These are phyloP conservation scores for Fragaria vesca DNA, from an alignment of 306 rosid genomes.

Conservation along the genomic window DNA sequence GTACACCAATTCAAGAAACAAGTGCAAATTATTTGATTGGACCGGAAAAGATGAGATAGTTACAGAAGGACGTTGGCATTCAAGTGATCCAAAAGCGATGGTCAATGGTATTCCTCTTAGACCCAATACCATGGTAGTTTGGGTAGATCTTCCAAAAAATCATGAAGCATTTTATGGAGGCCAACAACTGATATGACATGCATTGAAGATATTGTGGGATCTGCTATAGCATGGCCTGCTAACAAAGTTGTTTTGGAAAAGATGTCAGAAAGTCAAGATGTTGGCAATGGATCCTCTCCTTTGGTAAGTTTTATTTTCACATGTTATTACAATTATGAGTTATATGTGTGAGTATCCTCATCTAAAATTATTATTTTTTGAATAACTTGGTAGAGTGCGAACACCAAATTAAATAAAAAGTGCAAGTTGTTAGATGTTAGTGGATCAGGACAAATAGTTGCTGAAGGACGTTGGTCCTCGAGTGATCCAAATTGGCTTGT, in stretches of 20 bases:
- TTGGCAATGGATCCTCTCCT: not conserved
- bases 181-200: not conserved
- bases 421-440: no score
- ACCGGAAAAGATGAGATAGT: not conserved
- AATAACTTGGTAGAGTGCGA: no score
- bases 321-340: no score
- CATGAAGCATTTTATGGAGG: constrained; percentile 9
- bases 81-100: not conserved
- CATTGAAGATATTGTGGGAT: not conserved
- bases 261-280: no score
- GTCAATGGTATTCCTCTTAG: not conserved
- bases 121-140: not conserved
- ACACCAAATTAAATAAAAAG: no score
- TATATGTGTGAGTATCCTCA: no score
- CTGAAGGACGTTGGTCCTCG: no score
- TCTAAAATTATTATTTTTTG: no score
- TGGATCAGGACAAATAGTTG: no score
- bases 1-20: not conserved
- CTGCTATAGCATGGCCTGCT: not conserved
- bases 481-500: no score
- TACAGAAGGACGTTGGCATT: not conserved
- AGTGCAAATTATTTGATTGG: not conserved
- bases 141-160: not conserved
- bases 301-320: not conserved
- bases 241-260: not conserved